Evolutionary conservation across 345 rosid genomes (phyloP), one percentile per base, ranked within the genome.

Genomic region (Toxicodendron radicans): DNA sequence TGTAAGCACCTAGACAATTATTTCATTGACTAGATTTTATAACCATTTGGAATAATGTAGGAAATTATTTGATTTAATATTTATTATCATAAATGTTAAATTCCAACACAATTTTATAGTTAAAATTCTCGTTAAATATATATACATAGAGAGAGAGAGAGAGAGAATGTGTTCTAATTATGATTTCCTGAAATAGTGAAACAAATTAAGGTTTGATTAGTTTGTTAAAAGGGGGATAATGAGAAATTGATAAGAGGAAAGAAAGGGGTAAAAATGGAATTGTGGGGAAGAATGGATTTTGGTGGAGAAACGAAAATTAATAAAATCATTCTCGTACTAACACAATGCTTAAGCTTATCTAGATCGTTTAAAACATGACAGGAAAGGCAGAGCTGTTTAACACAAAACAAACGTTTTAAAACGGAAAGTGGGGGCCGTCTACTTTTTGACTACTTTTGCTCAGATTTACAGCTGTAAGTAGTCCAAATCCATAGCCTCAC

Each of bases 311-410:
- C 58, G 3, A 74, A 59, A 66, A 70, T 2, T 30, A 74, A 69
- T 72, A 71, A 70, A 80, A 78, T 77, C 70, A 82, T 70, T 79
- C 83, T 76, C 83, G 84, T 68, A 71, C 74, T 41, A 49, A 30
- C 30, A 74, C 18, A n/a, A 20, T 18, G 23, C 9, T 60, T 61
- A 9, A 5, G 38, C 27, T 64, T 43, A 21, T 45, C 6, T 12
- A 64, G 80, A 21, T 83, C 80, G 88, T 84, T 85, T 83, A 79
- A 85, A 85, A 85, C 83, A 83, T 78, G 90, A 76, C 85, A 81
- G 85, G 74, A 73, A 72, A 78, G 57, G 79, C 61, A 66, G 73
- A 83, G 91, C 88, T 85, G 88, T 81, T 80, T 16, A 64, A 80
- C 85, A 80, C 83, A 72, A 49, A 79, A 78, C 75, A 77, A 80